Evolutionary conservation across 2,329 filamentous ascomycete genomes (phyloP).

Genomic region (Claviceps cyperi): DNA sequence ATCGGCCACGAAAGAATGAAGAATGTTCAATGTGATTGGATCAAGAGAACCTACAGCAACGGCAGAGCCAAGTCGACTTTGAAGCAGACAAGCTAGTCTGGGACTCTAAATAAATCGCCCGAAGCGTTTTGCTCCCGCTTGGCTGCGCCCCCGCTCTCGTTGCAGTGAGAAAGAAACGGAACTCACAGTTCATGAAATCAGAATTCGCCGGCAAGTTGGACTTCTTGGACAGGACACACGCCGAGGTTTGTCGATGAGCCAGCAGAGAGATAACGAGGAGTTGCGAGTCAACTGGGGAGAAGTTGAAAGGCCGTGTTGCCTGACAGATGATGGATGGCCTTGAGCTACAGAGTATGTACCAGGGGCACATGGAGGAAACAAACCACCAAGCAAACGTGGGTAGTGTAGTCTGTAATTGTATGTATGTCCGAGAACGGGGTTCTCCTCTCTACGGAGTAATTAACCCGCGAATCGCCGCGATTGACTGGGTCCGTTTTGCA

Average conservation of each 20-base stretch:
- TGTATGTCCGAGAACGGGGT: too few species aligned
- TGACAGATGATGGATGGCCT: too few species aligned
- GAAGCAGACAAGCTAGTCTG: not conserved
- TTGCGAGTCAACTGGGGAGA: not conserved
- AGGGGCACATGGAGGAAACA: too few species aligned
- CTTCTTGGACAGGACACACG: not conserved
- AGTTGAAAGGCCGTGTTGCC: too few species aligned
- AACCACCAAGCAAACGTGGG: too few species aligned
- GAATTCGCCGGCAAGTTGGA: not conserved
- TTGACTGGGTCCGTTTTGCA: too few species aligned
- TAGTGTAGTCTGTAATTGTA: too few species aligned
- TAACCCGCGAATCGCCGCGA: too few species aligned
- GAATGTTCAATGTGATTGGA: not conserved
- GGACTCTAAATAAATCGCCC: not conserved
- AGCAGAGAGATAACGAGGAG: not conserved
- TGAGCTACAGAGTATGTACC: too few species aligned
- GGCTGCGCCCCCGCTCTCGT: not conserved
- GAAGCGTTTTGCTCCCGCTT: not conserved
- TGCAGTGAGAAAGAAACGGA: conserved; percentile 1
- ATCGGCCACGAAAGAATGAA: not conserved
- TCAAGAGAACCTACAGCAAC: not conserved
- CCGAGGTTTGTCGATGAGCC: not conserved
- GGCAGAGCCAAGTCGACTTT: not conserved
- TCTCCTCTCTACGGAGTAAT: too few species aligned
- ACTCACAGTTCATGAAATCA: conserved; percentile 2